Evolutionary conservation across 352 stramenopile species (phyloP), one percentile per base, ranked within the genome.

Genomic region (Blastocystis sp.): DNA sequence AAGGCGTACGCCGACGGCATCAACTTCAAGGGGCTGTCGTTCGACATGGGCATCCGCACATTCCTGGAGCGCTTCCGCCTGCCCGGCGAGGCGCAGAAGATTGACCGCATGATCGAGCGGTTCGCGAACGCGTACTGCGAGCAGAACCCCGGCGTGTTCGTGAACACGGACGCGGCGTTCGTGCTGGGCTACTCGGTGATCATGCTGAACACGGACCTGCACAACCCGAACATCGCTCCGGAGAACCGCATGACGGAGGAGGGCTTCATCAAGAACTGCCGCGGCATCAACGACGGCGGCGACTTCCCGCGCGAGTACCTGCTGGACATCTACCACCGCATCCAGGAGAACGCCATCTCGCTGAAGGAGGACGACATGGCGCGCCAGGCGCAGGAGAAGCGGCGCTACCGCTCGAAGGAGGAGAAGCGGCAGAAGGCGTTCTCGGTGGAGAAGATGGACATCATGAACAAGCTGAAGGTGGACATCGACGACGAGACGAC

Each of bases 31-130:
- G 94, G 92, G 7, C 88, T 91, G 88, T 34, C 65, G 88, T 98
- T 99, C 89, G 96, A 99, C 91, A 93, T 97, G 60, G 97, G 96
- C 21, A 98, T 99, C 88, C 93, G 97, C 38, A 91, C 96, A 40
- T 99, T 98, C 90, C 92, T 99, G 23, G 92, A 93, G 41, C 95
- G 95, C 43, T 99, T 99, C 91, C 95, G 97, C 48, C 92, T 99
- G 4, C 97, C 96, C 3, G 97, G 97, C 38, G 97, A 99, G 91
- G 97, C 96, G 0, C 97, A 99, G 90, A 99, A 99, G 91, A 99
- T 99, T 91, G 97, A 99, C 91, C 95, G 97, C 45, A 98, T 99
- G 89, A 99, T 99, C 95, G 96, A 99, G 89, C 98, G 98, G 88
- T 99, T 99, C 91, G 96, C 97, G 1, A 96, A 98, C 90, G 92